phyloP scores from a whole-genome alignment of 2,329 filamentous ascomycete species.

The Xylariaceae sp. region DNA sequence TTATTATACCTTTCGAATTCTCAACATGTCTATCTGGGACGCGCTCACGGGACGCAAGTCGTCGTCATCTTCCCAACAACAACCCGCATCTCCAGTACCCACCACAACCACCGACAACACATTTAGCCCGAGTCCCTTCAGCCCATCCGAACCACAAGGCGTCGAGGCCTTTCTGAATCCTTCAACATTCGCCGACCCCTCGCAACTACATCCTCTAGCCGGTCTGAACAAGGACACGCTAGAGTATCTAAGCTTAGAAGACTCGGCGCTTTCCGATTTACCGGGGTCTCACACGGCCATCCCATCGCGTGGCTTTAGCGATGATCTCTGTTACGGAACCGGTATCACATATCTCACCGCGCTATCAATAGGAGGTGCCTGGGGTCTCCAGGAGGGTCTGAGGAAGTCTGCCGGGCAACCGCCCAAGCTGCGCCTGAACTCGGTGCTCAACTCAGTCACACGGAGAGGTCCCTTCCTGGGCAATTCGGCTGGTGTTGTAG shows the following conservation, averaged over 20 bases:
- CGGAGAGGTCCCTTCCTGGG: constrained; percentile 89
- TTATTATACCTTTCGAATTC: constrained; percentile 8
- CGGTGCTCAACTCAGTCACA: constrained; percentile 90
- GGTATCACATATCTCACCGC: constrained; percentile 91
- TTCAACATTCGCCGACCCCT: constrained; percentile 75
- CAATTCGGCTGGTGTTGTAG: constrained; percentile 92
- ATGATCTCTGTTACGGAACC: constrained; percentile 96
- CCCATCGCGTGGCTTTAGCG: constrained; percentile 93
- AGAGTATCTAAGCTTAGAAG: constrained; percentile 92
- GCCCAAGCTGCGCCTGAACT: constrained; percentile 89
- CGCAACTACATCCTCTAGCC: constrained; percentile 85
- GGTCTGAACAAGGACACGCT: constrained; percentile 88
- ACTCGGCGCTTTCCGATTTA: constrained; percentile 78
- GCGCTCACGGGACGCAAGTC: constrained; percentile 56
- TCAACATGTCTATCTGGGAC: constrained; percentile 54
- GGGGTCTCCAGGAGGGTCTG: constrained; percentile 88
- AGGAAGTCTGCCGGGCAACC: constrained; percentile 70
- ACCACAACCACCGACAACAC: constrained; percentile 44
- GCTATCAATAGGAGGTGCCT: constrained; percentile 77
- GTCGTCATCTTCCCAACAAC: constrained; percentile 31
- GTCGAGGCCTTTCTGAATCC: constrained; percentile 80
- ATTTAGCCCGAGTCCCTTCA: constrained; percentile 56
- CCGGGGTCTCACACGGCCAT: constrained; percentile 82
- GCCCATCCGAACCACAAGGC: constrained; percentile 69
- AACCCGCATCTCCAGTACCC: constrained; percentile 37